A percentile compares a stretch with the other conserved stretches of the same genome.
These are phyloP conservation scores for Gossypium sturtianum DNA, from an alignment of 345 rosid species.

Conservation along the genomic window DNA sequence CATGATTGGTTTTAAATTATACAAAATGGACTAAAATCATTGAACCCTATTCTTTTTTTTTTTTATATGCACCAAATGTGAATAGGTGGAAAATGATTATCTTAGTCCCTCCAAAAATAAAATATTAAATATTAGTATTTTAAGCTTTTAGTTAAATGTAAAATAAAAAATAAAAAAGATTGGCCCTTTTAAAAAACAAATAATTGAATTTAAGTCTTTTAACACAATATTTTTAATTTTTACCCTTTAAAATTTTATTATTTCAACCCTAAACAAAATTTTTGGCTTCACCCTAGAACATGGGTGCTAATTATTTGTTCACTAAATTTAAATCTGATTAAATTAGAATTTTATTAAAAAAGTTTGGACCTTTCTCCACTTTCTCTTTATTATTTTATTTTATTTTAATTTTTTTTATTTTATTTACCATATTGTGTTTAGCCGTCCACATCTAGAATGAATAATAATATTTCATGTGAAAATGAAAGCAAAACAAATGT, in stretches of 20 bases:
- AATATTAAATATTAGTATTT: no score
- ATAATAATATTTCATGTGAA: background rate
- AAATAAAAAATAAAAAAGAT: no score
- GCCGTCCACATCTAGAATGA: conserved; percentile 3
- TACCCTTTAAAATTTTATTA: no score
- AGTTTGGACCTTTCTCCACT: background rate
- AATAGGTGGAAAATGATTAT: no score
- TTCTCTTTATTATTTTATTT: background rate
- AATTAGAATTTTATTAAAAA: background rate
- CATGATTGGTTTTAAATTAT: background rate
- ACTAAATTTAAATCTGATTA: background rate
- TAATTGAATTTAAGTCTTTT: no score
- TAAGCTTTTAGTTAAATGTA: no score
- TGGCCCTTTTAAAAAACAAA: no score
- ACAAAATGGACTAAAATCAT: background rate
- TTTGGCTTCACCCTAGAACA: no score
- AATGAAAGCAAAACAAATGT: background rate
- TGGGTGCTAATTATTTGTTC: background rate
- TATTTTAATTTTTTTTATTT: background rate
- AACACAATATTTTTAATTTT: no score
- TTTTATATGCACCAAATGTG: no score
- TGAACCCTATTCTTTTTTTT: background rate
- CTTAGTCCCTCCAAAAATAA: no score
- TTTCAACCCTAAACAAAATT: no score
- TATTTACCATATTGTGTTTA: background rate